Evolutionary conservation across 306 rosid species (phyloP).

Genomic region (Datisca glomerata): DNA sequence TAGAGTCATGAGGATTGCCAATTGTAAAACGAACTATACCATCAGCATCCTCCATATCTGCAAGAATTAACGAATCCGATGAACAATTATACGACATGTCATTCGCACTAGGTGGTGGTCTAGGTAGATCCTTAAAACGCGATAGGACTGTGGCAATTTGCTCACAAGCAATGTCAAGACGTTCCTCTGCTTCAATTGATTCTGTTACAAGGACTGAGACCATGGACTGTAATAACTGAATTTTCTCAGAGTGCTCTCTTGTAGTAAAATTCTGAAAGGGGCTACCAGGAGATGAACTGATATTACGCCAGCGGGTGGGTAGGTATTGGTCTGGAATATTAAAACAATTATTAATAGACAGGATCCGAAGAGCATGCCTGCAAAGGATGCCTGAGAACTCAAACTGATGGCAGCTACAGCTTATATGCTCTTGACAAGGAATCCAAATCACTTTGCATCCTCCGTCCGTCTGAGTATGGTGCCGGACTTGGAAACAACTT

Average conservation of each 20-base stretch:
- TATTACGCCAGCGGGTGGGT: slow-evolving; percentile 50
- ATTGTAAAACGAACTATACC: slow-evolving; percentile 46
- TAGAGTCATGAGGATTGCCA: slow-evolving; percentile 41
- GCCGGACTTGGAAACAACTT: slow-evolving; percentile 72
- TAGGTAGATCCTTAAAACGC: slow-evolving; percentile 52
- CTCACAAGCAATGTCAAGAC: slow-evolving; percentile 58
- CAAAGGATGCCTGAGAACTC: slow-evolving; percentile 74
- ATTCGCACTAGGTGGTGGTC: slow-evolving; percentile 47
- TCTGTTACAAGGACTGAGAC: slow-evolving; percentile 44
- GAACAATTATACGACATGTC: slow-evolving; percentile 36
- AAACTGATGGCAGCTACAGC: slow-evolving; percentile 67
- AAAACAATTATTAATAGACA: slow-evolving; percentile 74
- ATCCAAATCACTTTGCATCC: slow-evolving; percentile 68
- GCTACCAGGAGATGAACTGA: slow-evolving; percentile 27
- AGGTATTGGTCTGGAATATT: slow-evolving; percentile 69
- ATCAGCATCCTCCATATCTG: slow-evolving; percentile 56
- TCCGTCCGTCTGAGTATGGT: slow-evolving; percentile 72
- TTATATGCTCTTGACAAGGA: slow-evolving; percentile 72
- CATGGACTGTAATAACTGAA: slow-evolving; percentile 56
- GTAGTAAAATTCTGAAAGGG: slow-evolving; percentile 22
- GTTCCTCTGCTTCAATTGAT: slow-evolving; percentile 66
- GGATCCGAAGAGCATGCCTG: slow-evolving; percentile 60
- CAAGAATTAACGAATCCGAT: slow-evolving; percentile 52
- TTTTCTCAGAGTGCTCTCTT: slow-evolving; percentile 44
- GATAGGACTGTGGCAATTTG: slow-evolving; percentile 53